Base-by-base conservation (phyloP, 2,329 filamentous ascomycete genomes). In the Botrytis aclada region DNA sequence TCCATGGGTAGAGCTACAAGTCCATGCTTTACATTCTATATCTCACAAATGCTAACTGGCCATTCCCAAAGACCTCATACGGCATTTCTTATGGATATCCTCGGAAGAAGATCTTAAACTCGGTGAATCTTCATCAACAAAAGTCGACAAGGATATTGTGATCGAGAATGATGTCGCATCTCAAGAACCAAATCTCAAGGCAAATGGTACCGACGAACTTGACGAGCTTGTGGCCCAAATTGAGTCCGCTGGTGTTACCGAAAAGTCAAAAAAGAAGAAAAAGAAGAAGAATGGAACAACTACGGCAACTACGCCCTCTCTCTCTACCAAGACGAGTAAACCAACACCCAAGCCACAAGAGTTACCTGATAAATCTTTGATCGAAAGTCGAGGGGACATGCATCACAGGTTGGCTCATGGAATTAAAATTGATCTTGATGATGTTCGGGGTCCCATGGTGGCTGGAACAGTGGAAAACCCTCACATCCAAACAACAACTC, bases 301-400 rank as follows among this genome's bases (percentile, higher is more conserved):
- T 25, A 63, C 43, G 20, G 70, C 76, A 18, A 43, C 65, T 32
- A 9, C 45, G 4, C n/a, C 67, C 77, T 77, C 37, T n/a, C 43
- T 61, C 75, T 18, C 18, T 7, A 32, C n/a, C 7, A 69, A 41
- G 10, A 34, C 34, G 16, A 32, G 25, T 39, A 70, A 62, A 39
- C 10, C 29, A 20, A 10, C 29, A 45, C 9, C 54, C 4, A 47
- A 60, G 10, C 32, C 77, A 47, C 72, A 76, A 63, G 80, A 80
- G 45, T 78, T 70, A 29, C 60, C 81, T 0, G 80, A 82, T 58
- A 82, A 82, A 67, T 82, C 80, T 39, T 82, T 83, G 62, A 84
- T 85, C 72, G 84, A 86, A 75, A 84, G 81, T 7, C 81, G 80
- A 71, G 77, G 80, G 43, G 80, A 84, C 56, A 82, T 85, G 77